Evolutionary conservation across 2,329 filamentous ascomycete species (phyloP), one percentile per base, ranked within the genome.

Genomic region (Aspergillus pseudoviridinutans): DNA sequence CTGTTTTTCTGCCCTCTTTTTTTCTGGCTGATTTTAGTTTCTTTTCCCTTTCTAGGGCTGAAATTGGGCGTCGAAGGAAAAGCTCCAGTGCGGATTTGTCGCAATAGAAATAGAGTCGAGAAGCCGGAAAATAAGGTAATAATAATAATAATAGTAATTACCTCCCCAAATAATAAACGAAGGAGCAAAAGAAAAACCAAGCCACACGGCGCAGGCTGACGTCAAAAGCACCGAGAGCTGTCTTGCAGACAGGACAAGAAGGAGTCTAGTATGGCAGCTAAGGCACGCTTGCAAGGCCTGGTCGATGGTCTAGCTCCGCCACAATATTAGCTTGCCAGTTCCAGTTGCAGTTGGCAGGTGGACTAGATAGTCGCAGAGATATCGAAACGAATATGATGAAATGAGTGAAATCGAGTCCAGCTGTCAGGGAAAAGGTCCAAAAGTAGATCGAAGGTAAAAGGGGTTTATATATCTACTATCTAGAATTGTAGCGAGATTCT

Each of bases 1-100:
- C 42, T 47, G 55, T 59, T 52, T 56, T 55, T 53, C 46, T 47
- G 54, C 51, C 28, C 28, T 50, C n/a, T 52, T 49, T 51, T 52
- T n/a, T 10, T 50, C 22, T 49, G 25, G 24, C 32, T 25, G 28
- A 17, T 38, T 52, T 28, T 47, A 46, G 28, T 8, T 4, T 49
- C 25, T n/a, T 27, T 46, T 24, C 22, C 42, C 20, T 46, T 46
- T 14, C 22, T 46, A 46, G 42, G 42, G 42, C 42, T 46, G 42
- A 46, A 24, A 24, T 46, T 46, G 42, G 42, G 22, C 42, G 42
- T 46, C 42, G 24, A 46, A 12, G 42, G 14, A 17, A 38, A 17
- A 7, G 32, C 12, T 17, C 32, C 14, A 2, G 32, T 17, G 32
- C 14, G 32, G 32, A 38, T 38, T 17, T 17, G 32, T 38, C 32